These are phyloP conservation scores for Spongospora subterranea DNA, from an alignment of 208 protist species.

Conservation along the genomic window DNA sequence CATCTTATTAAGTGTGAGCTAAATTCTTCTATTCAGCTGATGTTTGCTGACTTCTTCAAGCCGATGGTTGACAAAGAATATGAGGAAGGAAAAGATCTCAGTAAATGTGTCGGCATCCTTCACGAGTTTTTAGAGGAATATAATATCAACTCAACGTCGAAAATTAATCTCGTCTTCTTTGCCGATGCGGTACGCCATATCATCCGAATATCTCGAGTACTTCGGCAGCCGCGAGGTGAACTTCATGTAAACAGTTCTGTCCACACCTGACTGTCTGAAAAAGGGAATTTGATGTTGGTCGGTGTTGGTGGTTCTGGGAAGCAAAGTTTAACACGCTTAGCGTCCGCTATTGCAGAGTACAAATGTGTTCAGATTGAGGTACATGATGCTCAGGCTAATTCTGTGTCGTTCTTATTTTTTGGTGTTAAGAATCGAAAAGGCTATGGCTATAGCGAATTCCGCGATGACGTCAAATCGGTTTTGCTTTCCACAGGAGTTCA, in stretches of 20 bases:
- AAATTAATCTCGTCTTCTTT: slow-evolving; percentile 94
- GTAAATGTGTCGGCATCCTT: slow-evolving; percentile 65
- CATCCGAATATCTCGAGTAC: slow-evolving; percentile 89
- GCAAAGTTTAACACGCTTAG: slow-evolving; percentile 91
- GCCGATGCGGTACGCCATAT: slow-evolving; percentile 93
- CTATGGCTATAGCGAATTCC: slow-evolving; percentile 91
- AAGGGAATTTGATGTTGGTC: slow-evolving; percentile 84
- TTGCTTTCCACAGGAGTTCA: slow-evolving; percentile 84
- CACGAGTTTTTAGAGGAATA: slow-evolving; percentile 87
- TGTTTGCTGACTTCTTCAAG: slow-evolving; percentile 65
- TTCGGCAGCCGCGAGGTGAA: slow-evolving; percentile 94
- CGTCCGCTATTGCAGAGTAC: slow-evolving; percentile 84
- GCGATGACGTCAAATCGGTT: slow-evolving; percentile 87
- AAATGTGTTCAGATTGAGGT: slow-evolving; percentile 85
- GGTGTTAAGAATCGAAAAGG: slow-evolving; percentile 74
- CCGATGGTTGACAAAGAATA: slow-evolving; percentile 70
- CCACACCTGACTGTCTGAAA: neutral
- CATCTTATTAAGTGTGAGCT: neutral
- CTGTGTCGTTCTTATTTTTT: slow-evolving; percentile 66
- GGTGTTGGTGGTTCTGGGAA: slow-evolving; percentile 94
- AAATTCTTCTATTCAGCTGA: neutral
- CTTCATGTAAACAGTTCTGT: neutral
- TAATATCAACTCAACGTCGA: slow-evolving; percentile 87
- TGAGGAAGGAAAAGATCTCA: slow-evolving; percentile 66
- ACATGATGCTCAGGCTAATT: slow-evolving; percentile 47